Percentiles rank a stretch among this genome's conserved stretches.
Evolutionary conservation across 306 rosid genomes (phyloP).

Genomic region (Cicer pinnatifidum): DNA sequence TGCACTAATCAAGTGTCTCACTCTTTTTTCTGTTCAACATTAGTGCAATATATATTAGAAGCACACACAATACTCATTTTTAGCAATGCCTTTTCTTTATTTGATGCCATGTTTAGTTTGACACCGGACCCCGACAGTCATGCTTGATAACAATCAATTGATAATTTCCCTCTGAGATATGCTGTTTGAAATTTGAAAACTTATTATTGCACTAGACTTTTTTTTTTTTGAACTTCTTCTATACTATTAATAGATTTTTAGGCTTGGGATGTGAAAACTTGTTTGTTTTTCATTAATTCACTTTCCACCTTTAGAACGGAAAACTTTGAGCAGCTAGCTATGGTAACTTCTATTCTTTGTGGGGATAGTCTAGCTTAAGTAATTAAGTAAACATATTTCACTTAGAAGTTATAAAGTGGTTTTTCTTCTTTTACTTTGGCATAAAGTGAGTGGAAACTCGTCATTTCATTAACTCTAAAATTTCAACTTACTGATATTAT

Average conservation of each 20-base stretch:
- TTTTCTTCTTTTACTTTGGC: neutral
- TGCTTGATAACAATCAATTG: neutral
- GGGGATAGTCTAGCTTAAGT: neutral
- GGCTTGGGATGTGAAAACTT: constrained; percentile 6
- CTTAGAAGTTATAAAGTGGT: neutral
- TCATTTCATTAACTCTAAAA: neutral
- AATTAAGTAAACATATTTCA: neutral
- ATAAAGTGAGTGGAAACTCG: constrained; percentile 8
- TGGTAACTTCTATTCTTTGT: neutral
- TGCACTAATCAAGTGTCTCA: neutral
- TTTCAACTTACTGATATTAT: neutral
- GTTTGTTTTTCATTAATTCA: constrained; percentile 3
- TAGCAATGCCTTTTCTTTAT: neutral
- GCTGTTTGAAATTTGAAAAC: neutral
- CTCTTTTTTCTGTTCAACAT: neutral
- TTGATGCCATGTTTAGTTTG: neutral
- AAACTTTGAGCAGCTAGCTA: neutral
- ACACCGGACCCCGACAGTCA: neutral
- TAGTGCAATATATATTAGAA: neutral
- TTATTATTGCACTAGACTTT: neutral
- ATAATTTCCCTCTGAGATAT: neutral
- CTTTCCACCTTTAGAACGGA: neutral
- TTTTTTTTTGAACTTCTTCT: constrained; percentile 1
- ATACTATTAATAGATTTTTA: neutral
- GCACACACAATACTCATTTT: neutral